These are phyloP conservation scores for Volvox carteri DNA, from an alignment of 163 green algal genomes.

Conservation along the genomic window DNA sequence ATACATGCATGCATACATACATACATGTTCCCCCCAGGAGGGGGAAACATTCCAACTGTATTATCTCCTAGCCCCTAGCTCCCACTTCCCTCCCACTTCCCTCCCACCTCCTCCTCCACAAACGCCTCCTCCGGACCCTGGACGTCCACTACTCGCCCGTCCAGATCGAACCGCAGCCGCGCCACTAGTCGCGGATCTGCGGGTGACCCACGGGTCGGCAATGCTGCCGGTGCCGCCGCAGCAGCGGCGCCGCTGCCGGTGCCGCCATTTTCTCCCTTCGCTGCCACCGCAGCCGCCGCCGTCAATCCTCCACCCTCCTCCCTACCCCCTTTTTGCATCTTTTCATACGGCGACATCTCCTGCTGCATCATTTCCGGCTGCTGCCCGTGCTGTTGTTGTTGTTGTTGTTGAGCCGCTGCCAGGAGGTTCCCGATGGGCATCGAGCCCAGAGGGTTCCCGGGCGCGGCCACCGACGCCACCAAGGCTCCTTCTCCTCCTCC, in stretches of 20 bases:
- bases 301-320: not conserved
- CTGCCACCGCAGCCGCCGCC: not conserved
- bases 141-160: conserved; percentile 52
- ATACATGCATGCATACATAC: not conserved
- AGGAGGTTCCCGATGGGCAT: not conserved
- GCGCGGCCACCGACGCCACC: conserved; percentile 9
- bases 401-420: conserved; percentile 14
- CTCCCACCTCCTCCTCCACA: conserved; percentile 46
- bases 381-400: conserved; percentile 15
- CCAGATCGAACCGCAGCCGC: conserved; percentile 57
- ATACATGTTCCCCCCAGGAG: too few species aligned
- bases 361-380: too few species aligned
- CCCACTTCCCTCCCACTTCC: too few species aligned
- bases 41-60: too few species aligned
- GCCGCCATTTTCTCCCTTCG: not conserved
- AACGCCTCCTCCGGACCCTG: conserved; percentile 44
- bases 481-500: not conserved
- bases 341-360: too few species aligned
- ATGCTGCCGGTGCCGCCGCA: not conserved
- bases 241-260: not conserved
- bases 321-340: too few species aligned
- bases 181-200: conserved; percentile 61
- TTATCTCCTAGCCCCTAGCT: too few species aligned
- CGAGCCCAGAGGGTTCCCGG: conserved; percentile 10
- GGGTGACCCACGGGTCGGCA: not conserved